phyloP scores from a whole-genome alignment of 495 filamentous ascomycete species.

The Daldinia decipiens region DNA sequence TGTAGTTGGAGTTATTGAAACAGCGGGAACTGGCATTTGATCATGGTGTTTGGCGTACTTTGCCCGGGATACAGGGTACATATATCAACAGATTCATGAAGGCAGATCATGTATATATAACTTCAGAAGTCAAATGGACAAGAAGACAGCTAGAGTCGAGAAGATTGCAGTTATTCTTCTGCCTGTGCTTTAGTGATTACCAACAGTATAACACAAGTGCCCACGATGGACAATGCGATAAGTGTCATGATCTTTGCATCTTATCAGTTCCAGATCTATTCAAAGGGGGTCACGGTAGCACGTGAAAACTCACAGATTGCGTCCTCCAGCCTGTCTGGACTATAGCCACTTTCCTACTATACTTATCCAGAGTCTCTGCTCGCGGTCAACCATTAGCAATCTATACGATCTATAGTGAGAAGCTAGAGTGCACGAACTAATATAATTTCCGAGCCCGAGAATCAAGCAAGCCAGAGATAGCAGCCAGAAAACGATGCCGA shows the following conservation, averaged over 20 bases:
- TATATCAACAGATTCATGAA: conserved; percentile 25
- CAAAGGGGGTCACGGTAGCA: background rate
- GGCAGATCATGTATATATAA: conserved; percentile 35
- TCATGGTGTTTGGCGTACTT: conserved; percentile 26
- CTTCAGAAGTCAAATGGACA: background rate
- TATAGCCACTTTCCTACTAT: conserved; percentile 77
- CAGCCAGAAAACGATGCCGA: conserved; percentile 89
- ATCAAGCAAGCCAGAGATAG: conserved; percentile 78
- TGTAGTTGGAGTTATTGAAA: conserved; percentile 17
- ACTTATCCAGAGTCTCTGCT: conserved; percentile 79
- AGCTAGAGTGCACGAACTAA: conserved; percentile 56
- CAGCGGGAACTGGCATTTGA: conserved; percentile 9
- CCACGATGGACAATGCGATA: conserved; percentile 82
- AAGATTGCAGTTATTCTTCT: conserved; percentile 2
- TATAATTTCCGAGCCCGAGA: conserved; percentile 85
- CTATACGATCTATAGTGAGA: background rate
- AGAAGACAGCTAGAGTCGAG: background rate
- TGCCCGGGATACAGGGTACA: conserved; percentile 10
- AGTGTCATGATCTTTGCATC: conserved; percentile 71
- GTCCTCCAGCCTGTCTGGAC: conserved; percentile 97
- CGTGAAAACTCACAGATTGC: conserved; percentile 68
- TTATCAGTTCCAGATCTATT: background rate
- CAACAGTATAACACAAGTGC: conserved; percentile 70
- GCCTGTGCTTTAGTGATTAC: conserved; percentile 50
- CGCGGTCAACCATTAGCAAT: background rate